These are phyloP conservation scores for Harrya chromipes DNA, from an alignment of 768 basidiomycete species.

Conservation along the genomic window DNA sequence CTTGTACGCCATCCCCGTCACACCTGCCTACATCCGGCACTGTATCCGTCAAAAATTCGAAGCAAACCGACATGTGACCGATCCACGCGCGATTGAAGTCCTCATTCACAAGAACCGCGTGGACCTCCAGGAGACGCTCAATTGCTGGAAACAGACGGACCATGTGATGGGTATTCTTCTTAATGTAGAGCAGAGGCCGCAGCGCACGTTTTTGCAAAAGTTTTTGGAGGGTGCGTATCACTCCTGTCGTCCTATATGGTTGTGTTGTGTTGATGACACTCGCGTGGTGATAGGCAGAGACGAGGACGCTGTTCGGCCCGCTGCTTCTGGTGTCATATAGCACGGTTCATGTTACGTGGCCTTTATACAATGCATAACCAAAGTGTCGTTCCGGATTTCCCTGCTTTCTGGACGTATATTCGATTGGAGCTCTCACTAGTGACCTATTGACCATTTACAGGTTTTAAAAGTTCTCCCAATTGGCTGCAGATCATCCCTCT, in stretches of 20 bases:
- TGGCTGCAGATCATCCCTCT: no score
- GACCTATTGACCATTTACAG: neutral
- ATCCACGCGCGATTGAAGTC: slow-evolving; percentile 80
- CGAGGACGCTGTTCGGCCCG: slow-evolving; percentile 68
- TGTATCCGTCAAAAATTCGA: slow-evolving; percentile 87
- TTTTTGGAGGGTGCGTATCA: slow-evolving; percentile 71
- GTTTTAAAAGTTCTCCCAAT: neutral
- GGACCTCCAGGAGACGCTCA: slow-evolving; percentile 94
- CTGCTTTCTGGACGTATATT: neutral
- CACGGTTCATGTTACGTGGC: neutral
- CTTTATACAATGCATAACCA: slow-evolving; percentile 5
- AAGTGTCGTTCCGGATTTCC: neutral
- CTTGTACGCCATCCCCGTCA: slow-evolving; percentile 78
- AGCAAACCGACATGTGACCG: slow-evolving; percentile 75
- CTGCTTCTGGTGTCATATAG: slow-evolving; percentile 47
- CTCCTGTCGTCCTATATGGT: neutral
- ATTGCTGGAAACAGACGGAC: slow-evolving; percentile 88
- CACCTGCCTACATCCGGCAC: slow-evolving; percentile 74
- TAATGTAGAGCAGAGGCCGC: slow-evolving; percentile 43
- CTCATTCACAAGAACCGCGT: slow-evolving; percentile 79
- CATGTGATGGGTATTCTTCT: slow-evolving; percentile 74
- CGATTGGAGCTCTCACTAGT: no score
- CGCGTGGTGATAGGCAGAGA: slow-evolving; percentile 54
- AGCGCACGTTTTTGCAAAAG: slow-evolving; percentile 71
- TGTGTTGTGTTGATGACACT: neutral